Evolutionary conservation across 306 rosid genomes (phyloP), one percentile per base, ranked within the genome.

Genomic region (Morella rubra): DNA sequence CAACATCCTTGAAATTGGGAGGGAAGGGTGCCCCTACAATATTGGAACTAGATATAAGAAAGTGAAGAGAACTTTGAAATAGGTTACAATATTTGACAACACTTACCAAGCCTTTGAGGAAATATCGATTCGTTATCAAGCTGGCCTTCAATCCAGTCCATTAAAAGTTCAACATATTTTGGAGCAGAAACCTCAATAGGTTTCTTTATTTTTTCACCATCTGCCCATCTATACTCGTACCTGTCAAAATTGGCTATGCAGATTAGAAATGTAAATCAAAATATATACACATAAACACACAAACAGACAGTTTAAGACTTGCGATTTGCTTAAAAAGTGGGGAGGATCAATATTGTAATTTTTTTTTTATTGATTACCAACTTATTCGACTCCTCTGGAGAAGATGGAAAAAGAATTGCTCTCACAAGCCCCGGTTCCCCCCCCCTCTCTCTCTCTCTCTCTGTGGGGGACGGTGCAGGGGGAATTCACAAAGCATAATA

Each of bases 121-220:
- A 96, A 96, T 86, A 93, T 86, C 78, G 96, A 96, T 87, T 96
- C 99, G 79, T 96, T 97, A 76, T 93, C 99, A 77, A 96, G 99
- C 86, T 96, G 99, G 49, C 90, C 37, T 85, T 93, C 98, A 77
- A 96, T 93, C 99, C 99, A 96, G 86, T 96, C 98, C 99, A 96
- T 96, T 46, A 96, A 85, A 88, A 93, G 93, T 86, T 96, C 99
- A 60, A 96, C 99, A 86, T 96, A 96, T 81, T 91, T 96, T 71
- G 99, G 98, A 78, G 99, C 99, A 74, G 98, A 93, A 71, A 96
- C 99, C 89, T 93, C 99, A 52, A 96, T 96, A 70, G 99, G 99
- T 78, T 91, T 96, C 90, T 96, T 96, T 55, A 96, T 96, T 81
- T 86, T 93, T 71, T 91, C 98, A 80, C 99, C 99, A 81, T 96